Base-by-base conservation (phyloP, 768 basidiomycete genomes). In the Dacryopinax primogenitus region DNA sequence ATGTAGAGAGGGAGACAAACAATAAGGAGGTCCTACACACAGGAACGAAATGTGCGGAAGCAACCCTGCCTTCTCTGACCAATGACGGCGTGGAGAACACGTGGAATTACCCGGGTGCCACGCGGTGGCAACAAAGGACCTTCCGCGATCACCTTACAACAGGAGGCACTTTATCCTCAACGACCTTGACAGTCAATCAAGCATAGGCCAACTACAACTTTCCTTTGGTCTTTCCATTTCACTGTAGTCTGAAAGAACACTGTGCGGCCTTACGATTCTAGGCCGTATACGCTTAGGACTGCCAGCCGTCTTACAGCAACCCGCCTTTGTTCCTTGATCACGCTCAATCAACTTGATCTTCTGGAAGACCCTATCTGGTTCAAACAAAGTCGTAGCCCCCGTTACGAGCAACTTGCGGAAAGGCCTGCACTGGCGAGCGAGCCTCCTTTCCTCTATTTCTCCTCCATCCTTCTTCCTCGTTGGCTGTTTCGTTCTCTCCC, bases 311-410 rank as follows among this genome's bases (percentile, higher is more conserved):
- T 15, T 15, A 15, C 18, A 15, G 41, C 41, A 15, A 23, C 16
- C 30, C 51, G 13, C 51, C 18, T 58, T 58, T 58, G 51, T 58
- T 58, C 51, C 23, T 26, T 28, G 26, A 58, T 58, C 51, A 58
- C 51, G 51, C 30, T 30, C 51, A n/a, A n/a, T n/a, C n/a, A 58
- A 28, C 11, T 58, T 6, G 23, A 32, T 58, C 51, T 58, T 58
- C 51, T 21, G 51, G 51, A 58, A 58, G 51, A 58, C 51, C 51
- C 51, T 58, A 28, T 28, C 51, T 3, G 26, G 26, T 58, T 58
- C 51, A 58, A 58, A 58, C 51, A 58, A 58, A 58, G 51, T 58
- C 51, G 51, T 11, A 4, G 26, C n/a, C 51, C 51, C 51, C 30
- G 51, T 58, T 30, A 30, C 51, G 11, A 58, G 13, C 13, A 30